These are phyloP conservation scores for Pseudonitzschia multiseries DNA, from an alignment of 108 stramenopile species.

Conservation along the genomic window DNA sequence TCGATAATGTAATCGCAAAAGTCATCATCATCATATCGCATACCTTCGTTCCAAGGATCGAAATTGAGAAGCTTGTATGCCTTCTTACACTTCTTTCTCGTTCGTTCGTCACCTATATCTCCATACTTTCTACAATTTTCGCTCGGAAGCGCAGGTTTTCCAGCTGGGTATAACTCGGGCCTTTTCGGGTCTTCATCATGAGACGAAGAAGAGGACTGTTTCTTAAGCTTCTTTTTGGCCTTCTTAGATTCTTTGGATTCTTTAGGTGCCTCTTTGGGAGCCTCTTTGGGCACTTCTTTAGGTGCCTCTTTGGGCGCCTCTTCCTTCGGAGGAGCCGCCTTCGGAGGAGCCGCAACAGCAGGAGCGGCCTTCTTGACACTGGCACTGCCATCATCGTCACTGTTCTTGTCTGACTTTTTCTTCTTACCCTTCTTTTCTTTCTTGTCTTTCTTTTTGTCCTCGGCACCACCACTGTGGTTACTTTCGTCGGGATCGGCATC, in stretches of 20 bases:
- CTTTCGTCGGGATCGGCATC: too few species aligned
- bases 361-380: slow-evolving; percentile 7
- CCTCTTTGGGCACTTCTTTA: too few species aligned
- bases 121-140: slow-evolving; percentile 32
- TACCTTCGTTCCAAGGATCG: slow-evolving; percentile 42
- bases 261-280: too few species aligned
- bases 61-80: slow-evolving; percentile 37
- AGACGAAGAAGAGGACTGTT: too few species aligned
- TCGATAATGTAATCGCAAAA: slow-evolving; percentile 39
- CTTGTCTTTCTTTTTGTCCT: slow-evolving; percentile 15
- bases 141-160: slow-evolving; percentile 25
- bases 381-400: slow-evolving; percentile 24
- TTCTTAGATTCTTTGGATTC: too few species aligned
- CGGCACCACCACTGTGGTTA: slow-evolving; percentile 11
- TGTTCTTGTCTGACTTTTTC: slow-evolving; percentile 28
- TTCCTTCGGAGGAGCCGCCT: too few species aligned
- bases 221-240: too few species aligned
- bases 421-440: slow-evolving; percentile 16
- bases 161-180: slow-evolving; percentile 28
- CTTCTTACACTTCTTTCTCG: slow-evolving; percentile 31
- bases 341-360: too few species aligned
- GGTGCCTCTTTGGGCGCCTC: too few species aligned
- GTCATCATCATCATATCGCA: slow-evolving; percentile 40
- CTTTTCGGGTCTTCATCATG: too few species aligned
- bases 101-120: slow-evolving; percentile 24